Evolutionary conservation across 257 asterid genomes (phyloP).

Genomic region (Salvia rosmarinus): DNA sequence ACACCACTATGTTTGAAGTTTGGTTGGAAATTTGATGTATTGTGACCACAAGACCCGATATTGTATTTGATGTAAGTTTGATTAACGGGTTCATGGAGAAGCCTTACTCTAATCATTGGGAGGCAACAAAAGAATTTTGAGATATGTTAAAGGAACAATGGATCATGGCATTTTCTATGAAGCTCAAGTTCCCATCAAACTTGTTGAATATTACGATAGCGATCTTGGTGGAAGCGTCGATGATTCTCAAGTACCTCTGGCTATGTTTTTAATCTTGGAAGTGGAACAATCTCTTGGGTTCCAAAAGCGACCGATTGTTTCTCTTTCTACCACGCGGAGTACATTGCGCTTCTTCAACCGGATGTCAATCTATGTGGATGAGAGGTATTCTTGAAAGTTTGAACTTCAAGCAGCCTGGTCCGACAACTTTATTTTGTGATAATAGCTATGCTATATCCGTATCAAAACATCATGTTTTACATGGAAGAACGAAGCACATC

Average conservation of each 20-base stretch:
- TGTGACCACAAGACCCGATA: background rate
- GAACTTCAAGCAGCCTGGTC: background rate
- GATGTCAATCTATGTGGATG: background rate
- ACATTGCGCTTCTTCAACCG: background rate
- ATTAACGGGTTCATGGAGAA: slow-evolving; percentile 1
- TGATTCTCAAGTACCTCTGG: background rate
- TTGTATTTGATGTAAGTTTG: background rate
- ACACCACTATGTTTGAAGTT: background rate
- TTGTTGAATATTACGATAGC: background rate
- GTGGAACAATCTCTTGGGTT: slow-evolving; percentile 1
- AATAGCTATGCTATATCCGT: background rate
- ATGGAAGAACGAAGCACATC: slow-evolving; percentile 12
- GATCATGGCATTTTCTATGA: background rate
- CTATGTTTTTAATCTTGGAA: background rate
- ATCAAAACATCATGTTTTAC: slow-evolving; percentile 1
- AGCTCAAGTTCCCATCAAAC: background rate
- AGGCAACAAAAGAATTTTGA: background rate
- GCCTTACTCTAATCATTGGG: background rate
- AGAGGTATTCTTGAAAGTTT: background rate
- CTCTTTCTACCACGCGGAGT: slow-evolving; percentile 4
- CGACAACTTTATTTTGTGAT: background rate
- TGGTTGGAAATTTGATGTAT: slow-evolving; percentile 9
- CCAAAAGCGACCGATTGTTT: background rate
- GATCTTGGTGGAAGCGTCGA: background rate
- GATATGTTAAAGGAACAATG: background rate